These are phyloP conservation scores for Colletotrichum sp. DNA, from an alignment of 2,329 filamentous ascomycete species.

Conservation along the genomic window DNA sequence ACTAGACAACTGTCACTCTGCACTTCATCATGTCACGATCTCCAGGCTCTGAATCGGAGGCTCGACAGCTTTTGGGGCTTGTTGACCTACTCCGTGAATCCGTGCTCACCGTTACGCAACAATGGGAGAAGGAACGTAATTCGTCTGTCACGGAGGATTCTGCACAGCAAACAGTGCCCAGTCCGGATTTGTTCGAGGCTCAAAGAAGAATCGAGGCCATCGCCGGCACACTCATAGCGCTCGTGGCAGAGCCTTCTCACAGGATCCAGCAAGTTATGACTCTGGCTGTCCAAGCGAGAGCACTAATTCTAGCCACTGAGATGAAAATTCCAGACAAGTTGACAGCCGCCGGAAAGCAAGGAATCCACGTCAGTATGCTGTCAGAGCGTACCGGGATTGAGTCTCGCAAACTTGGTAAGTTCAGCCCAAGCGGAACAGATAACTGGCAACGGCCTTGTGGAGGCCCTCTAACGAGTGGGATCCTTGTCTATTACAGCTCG, in stretches of 20 bases:
- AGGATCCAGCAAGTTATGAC: slow-evolving; percentile 36
- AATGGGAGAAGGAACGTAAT: not conserved
- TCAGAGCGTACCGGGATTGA: slow-evolving; percentile 31
- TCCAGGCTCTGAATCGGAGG: not conserved
- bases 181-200: slow-evolving; percentile 32
- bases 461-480: not conserved
- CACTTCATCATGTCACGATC: not conserved
- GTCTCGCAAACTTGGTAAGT: slow-evolving; percentile 32
- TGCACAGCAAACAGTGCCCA: not conserved
- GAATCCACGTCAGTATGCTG: slow-evolving; percentile 29
- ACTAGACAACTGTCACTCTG: not conserved
- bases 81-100: not conserved
- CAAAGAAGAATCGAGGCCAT: slow-evolving; percentile 35
- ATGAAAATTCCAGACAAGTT: slow-evolving; percentile 38
- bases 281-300: slow-evolving; percentile 38
- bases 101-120: not conserved
- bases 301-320: slow-evolving; percentile 37
- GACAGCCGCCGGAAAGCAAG: slow-evolving; percentile 25
- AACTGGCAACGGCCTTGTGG: not conserved
- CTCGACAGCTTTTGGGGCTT: not conserved
- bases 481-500: slow-evolving; percentile 27
- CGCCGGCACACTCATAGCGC: slow-evolving; percentile 36
- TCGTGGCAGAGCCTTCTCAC: slow-evolving; percentile 34
- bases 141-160: not conserved
- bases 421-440: not conserved